A percentile compares a stretch with the other conserved stretches of the same genome.
phyloP scores from a whole-genome alignment of 306 rosid genomes.

The Cercis canadensis region DNA sequence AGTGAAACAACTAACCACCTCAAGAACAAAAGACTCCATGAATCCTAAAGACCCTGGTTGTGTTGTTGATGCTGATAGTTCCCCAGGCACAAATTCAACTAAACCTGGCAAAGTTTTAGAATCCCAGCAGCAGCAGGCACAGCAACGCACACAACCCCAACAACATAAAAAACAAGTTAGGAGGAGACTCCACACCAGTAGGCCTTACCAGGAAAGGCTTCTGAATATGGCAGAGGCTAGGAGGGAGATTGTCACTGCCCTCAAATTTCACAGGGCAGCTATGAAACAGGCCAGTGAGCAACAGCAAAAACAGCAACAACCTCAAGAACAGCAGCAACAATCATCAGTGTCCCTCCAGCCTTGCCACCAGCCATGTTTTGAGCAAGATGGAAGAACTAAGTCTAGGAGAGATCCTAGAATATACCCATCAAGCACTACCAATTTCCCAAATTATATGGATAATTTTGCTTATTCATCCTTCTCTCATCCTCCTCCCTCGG shows the following conservation, averaged over 20 bases:
- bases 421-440: slow-evolving; percentile 55
- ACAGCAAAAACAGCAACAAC: slow-evolving; percentile 52
- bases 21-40: slow-evolving; percentile 62
- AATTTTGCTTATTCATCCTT: slow-evolving; percentile 42
- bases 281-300: slow-evolving; percentile 78
- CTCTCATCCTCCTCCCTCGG: slow-evolving; percentile 32
- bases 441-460: slow-evolving; percentile 44
- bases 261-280: slow-evolving; percentile 86
- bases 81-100: slow-evolving; percentile 34
- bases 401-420: slow-evolving; percentile 61
- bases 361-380: slow-evolving; percentile 48
- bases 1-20: slow-evolving; percentile 70
- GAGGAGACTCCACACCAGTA: slow-evolving; percentile 73
- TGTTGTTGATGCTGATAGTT: slow-evolving; percentile 38
- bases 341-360: slow-evolving; percentile 38
- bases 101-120: slow-evolving; percentile 43
- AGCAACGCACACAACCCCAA: slow-evolving; percentile 44
- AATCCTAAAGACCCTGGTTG: slow-evolving; percentile 43
- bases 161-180: slow-evolving; percentile 81
- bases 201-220: slow-evolving; percentile 81
- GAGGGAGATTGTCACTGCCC: slow-evolving; percentile 88
- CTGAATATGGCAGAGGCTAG: slow-evolving; percentile 94
- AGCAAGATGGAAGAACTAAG: slow-evolving; percentile 55
- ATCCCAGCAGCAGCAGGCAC: slow-evolving; percentile 38
- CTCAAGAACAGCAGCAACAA: slow-evolving; percentile 36